Conservation (phyloP, 2,329 filamentous ascomycete genomes). For the Cladosporium velox region DNA sequence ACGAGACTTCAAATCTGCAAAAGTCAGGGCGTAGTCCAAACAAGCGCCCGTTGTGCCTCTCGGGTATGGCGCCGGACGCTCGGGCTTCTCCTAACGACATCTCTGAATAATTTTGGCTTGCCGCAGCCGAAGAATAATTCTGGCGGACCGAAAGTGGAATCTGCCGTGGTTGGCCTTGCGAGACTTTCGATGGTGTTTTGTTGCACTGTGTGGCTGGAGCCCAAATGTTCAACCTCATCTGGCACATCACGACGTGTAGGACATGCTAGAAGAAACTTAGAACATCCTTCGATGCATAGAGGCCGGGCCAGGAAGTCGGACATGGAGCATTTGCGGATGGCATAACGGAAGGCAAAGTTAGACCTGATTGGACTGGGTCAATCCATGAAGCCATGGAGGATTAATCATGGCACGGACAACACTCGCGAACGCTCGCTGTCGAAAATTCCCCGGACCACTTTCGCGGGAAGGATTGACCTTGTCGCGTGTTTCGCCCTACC, state of each 20-base stretch:
- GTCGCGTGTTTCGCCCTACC: conserved; percentile 15
- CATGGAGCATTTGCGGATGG: conserved; percentile 15
- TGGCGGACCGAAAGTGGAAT: neutral
- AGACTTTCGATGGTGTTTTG: neutral
- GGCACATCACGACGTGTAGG: neutral
- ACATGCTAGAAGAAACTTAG: neutral
- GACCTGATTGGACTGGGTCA: conserved; percentile 14
- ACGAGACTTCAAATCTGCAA: conserved; percentile 19
- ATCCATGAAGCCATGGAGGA: neutral
- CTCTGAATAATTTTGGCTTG: conserved; percentile 10
- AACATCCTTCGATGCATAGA: conserved; percentile 6
- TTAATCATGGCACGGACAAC: conserved; percentile 15
- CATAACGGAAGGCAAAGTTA: conserved; percentile 12
- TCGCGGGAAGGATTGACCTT: conserved; percentile 19
- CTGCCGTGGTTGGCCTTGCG: neutral
- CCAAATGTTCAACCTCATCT: neutral
- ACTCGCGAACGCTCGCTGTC: conserved; percentile 17
- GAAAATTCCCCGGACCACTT: conserved; percentile 21
- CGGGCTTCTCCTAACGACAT: conserved; percentile 16
- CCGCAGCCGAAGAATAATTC: conserved; percentile 9
- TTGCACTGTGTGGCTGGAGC: neutral
- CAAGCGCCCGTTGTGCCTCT: conserved; percentile 16
- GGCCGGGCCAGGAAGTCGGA: conserved; percentile 17
- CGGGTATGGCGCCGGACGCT: conserved; percentile 12
- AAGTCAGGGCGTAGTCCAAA: conserved; percentile 17